Evolutionary conservation across 2,329 filamentous ascomycete species (phyloP).

Genomic region (Xylaria digitata): DNA sequence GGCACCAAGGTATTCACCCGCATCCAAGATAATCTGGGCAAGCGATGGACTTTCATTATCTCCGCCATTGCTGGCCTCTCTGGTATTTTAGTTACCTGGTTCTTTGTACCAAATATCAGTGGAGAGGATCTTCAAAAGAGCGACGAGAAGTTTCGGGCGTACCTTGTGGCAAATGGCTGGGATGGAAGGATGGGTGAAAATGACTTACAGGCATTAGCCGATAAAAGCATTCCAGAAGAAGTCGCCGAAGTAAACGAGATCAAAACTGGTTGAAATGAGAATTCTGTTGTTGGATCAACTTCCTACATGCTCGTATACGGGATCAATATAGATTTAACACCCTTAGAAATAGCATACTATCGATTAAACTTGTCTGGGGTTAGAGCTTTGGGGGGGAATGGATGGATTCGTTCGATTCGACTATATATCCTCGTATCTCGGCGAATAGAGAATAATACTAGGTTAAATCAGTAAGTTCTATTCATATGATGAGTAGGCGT

Average conservation of each 20-base stretch:
- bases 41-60: slow-evolving; percentile 35
- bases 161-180: slow-evolving; percentile 32
- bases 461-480: too few species aligned
- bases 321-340: neutral
- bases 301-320: too few species aligned
- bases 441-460: too few species aligned
- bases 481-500: too few species aligned
- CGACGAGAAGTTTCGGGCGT: slow-evolving; percentile 30
- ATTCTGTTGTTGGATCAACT: neutral
- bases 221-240: slow-evolving; percentile 12
- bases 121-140: slow-evolving; percentile 27
- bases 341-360: neutral
- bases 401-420: too few species aligned
- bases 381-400: neutral
- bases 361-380: neutral
- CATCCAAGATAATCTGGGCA: slow-evolving; percentile 31
- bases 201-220: slow-evolving; percentile 19
- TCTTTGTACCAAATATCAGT: slow-evolving; percentile 30
- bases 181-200: slow-evolving; percentile 26
- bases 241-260: neutral
- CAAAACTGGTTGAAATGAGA: neutral
- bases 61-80: slow-evolving; percentile 28
- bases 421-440: too few species aligned
- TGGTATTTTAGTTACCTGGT: slow-evolving; percentile 30
- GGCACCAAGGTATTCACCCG: slow-evolving; percentile 31